Base-by-base conservation (phyloP, 2,329 filamentous ascomycete species). In the Pleomassaria siparia region DNA sequence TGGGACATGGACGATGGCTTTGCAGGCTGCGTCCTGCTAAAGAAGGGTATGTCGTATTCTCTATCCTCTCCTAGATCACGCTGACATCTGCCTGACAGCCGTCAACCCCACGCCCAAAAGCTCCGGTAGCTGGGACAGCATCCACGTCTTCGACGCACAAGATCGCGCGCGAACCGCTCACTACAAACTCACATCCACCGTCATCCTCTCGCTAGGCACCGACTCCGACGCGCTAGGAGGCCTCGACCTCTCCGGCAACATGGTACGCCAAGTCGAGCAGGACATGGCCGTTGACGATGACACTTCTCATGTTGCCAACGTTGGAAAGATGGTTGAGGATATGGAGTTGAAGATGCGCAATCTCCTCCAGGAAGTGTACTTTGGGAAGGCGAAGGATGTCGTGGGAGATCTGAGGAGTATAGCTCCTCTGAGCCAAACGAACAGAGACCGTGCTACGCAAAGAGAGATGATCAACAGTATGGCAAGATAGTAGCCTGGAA, bases 261-360 rank as follows among this genome's bases (percentile, higher is more conserved):
- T 99, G 91, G 97, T 94, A 49, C 84, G 94, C 53, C 94, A 99
- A 78, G 84, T 96, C 43, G 92, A 99, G 77, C 84, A 88, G 66
- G 91, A 97, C 72, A 79, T 96, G 69, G 84, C 89, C 8, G 89
- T 96, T 29, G 90, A 95, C 60, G 87, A 86, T 63, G 92, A 97
- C 72, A 87, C 88, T 59, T 90, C 88, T 71, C 94, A 99, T 77
- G 94, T 99, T 62, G 89, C 88, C 62, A 99, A 99, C 73, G 89
- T 97, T 51, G 94, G 94, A 46, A 73, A 69, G 58, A 80, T 99
- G 67, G 91, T 99, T 43, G 94, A 99, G 79, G 94, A 99, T 72
- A 97, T 99, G 94, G 94, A 99, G 77, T 84, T 96, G 70, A 96
- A 96, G 81, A 97, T 99, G 94, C 84, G 94, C 57, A 99, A 99